A percentile compares a stretch with the other conserved stretches of the same genome.
Conservation (phyloP, 148 eudicot species). For the Heliosperma pusillum region DNA sequence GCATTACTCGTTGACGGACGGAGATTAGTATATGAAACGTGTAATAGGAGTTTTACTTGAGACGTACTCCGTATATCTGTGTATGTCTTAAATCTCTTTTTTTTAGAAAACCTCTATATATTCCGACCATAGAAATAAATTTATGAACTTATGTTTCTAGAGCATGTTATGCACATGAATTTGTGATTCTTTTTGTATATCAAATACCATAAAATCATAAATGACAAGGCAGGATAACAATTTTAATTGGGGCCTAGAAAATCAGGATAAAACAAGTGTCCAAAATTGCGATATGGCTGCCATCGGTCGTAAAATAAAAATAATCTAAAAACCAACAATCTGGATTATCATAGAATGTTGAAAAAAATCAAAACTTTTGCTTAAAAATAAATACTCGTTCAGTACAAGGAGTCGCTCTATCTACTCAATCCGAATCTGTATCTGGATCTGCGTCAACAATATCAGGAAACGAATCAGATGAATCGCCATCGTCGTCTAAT, state of each 20-base stretch:
- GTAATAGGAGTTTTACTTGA: too few species aligned
- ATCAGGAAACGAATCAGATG: slow-evolving; percentile 30
- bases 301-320: neutral
- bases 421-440: slow-evolving; percentile 28
- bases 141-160: too few species aligned
- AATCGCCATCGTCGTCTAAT: slow-evolving; percentile 19
- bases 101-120: too few species aligned
- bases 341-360: neutral
- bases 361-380: neutral
- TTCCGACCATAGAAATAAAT: too few species aligned
- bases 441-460: slow-evolving; percentile 37
- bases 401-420: neutral
- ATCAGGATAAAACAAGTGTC: too few species aligned
- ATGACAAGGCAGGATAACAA: too few species aligned
- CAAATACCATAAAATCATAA: too few species aligned
- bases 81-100: too few species aligned
- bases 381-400: neutral
- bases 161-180: too few species aligned
- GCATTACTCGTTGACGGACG: neutral
- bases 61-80: too few species aligned
- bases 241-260: too few species aligned
- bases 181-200: too few species aligned
- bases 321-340: neutral
- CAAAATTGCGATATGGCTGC: neutral
- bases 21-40: neutral